Evolutionary conservation across 192 early-diverging fungal genomes (phyloP).

Genomic region (Podila epigama): DNA sequence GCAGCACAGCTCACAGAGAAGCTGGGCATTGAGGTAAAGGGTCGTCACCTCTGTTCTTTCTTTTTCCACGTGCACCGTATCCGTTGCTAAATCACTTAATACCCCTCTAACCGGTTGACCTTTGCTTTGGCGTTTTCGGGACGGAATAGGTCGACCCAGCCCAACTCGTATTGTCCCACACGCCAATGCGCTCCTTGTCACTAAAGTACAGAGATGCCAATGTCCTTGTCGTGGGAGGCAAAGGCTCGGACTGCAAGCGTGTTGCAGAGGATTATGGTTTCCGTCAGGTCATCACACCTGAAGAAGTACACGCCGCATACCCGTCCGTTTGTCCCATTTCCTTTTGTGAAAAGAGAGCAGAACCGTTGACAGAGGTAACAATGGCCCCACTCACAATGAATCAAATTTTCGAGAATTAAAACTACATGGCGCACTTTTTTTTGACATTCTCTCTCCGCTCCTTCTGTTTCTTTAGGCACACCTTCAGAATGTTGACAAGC

Average conservation of each 20-base stretch:
- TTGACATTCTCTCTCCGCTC: background rate
- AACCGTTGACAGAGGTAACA: constrained; percentile 15
- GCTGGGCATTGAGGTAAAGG: constrained; percentile 59
- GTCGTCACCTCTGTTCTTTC: background rate
- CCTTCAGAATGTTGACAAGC: constrained; percentile 52
- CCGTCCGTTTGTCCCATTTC: constrained; percentile 59
- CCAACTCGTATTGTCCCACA: constrained; percentile 85
- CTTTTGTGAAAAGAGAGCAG: constrained; percentile 9
- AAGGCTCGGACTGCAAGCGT: constrained; percentile 59
- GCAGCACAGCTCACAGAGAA: constrained; percentile 68
- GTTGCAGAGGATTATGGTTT: constrained; percentile 75
- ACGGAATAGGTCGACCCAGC: constrained; percentile 60
- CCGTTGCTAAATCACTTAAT: background rate
- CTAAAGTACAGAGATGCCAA: constrained; percentile 64
- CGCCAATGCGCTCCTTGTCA: constrained; percentile 80
- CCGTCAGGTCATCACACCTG: constrained; percentile 61
- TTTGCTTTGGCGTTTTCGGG: constrained; percentile 2
- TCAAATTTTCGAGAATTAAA: too few relatives aligned
- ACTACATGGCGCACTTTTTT: too few relatives aligned
- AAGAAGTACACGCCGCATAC: constrained; percentile 64
- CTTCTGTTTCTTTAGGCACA: constrained; percentile 17
- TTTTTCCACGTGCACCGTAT: background rate
- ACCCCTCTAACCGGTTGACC: background rate
- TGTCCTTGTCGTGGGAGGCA: constrained; percentile 81
- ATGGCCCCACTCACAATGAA: too few relatives aligned